Percentiles rank a stretch among this genome's conserved stretches.
Evolutionary conservation across 306 rosid species (phyloP).

Genomic region (Styphnolobium japonicum): DNA sequence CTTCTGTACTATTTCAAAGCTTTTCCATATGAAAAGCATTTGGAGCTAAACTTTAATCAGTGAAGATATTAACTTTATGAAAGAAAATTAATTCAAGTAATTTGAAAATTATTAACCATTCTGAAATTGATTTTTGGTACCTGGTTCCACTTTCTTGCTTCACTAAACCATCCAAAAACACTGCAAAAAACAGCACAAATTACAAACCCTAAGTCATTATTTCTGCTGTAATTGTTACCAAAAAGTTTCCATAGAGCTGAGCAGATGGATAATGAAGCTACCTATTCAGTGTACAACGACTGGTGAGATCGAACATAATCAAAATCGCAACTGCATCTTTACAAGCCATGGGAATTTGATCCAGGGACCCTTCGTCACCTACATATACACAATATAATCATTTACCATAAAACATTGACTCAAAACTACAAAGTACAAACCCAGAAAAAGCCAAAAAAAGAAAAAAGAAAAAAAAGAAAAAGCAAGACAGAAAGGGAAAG

Average conservation of each 20-base stretch:
- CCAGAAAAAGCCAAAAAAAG: too few species aligned
- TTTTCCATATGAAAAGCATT: constrained; percentile 12
- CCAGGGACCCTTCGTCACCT: constrained; percentile 66
- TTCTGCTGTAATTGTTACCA: neutral
- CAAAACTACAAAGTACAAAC: neutral
- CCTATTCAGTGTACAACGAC: constrained; percentile 85
- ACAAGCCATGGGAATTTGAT: constrained; percentile 89
- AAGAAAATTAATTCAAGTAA: too few species aligned
- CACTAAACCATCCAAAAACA: constrained; percentile 77
- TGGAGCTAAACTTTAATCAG: constrained; percentile 23
- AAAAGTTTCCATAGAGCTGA: neutral
- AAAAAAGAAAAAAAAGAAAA: too few species aligned
- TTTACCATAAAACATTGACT: neutral
- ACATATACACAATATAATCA: neutral
- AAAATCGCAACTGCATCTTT: constrained; percentile 95
- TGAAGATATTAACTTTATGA: constrained; percentile 21
- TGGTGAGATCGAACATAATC: constrained; percentile 93
- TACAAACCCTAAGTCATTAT: neutral
- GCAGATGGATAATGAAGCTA: neutral
- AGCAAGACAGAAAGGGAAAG: constrained; percentile 7
- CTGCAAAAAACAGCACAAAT: constrained; percentile 43
- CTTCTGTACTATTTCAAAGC: neutral
- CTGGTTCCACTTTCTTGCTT: constrained; percentile 97
- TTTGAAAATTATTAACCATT: neutral
- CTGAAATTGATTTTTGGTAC: constrained; percentile 35